These are phyloP conservation scores for Coprinellus micaceus DNA, from an alignment of 768 basidiomycete species.

Conservation along the genomic window DNA sequence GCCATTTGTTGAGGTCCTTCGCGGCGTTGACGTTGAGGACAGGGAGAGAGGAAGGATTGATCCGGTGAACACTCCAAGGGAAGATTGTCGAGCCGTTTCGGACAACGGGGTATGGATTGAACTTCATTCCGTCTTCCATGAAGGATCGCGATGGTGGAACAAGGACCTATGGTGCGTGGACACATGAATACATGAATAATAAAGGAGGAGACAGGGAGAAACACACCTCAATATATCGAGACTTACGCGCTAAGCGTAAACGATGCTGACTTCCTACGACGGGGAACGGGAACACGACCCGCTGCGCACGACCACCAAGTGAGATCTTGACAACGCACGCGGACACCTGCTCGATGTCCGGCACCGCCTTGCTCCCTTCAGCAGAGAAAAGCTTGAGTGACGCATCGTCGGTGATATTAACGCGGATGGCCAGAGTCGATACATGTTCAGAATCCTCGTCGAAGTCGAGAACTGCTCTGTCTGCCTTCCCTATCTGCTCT, in stretches of 20 bases:
- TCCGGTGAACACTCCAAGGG: constrained; percentile 36
- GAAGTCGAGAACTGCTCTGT: constrained; percentile 16
- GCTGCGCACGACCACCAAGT: constrained; percentile 6
- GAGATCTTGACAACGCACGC: constrained; percentile 11
- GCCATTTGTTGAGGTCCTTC: constrained; percentile 22
- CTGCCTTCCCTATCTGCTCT: constrained; percentile 17
- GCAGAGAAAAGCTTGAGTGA: constrained; percentile 13
- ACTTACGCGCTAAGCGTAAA: constrained; percentile 51
- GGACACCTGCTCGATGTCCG: constrained; percentile 9
- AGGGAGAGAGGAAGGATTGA: constrained; percentile 34
- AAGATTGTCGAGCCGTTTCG: neutral
- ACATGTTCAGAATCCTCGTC: constrained; percentile 26
- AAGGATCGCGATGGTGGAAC: constrained; percentile 16
- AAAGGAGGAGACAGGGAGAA: neutral
- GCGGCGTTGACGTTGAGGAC: constrained; percentile 20
- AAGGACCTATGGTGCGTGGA: constrained; percentile 22
- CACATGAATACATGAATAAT: constrained; percentile 17
- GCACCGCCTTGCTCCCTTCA: constrained; percentile 14
- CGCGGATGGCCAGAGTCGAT: constrained; percentile 11
- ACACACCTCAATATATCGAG: constrained; percentile 45
- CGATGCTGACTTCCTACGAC: constrained; percentile 9
- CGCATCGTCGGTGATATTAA: constrained; percentile 16
- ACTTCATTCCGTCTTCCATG: constrained; percentile 6
- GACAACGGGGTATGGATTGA: constrained; percentile 18
- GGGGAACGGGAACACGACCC: constrained; percentile 12